Base-by-base conservation (phyloP, 129 eudicot species). In the sunflower (Helianthus annuus) region DNA sequence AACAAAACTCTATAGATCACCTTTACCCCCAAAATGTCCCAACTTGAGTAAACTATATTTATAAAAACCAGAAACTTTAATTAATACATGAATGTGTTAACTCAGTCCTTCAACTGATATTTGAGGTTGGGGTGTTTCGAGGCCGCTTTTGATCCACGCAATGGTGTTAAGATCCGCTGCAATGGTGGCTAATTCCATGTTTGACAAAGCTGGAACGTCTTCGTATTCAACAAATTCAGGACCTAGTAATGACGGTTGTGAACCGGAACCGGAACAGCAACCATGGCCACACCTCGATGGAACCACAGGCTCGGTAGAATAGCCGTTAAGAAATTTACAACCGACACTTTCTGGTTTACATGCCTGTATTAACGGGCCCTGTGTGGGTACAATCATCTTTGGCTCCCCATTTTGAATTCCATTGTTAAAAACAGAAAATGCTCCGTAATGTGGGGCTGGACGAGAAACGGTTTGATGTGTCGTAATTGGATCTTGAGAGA, bases 131-230 rank as follows among this genome's bases (percentile, higher is more conserved):
- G 48, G 49, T n/a, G 64, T 80, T 64, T 82, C 88, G 3, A 92
- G 85, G 42, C 94, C 94, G 42, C 94, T 92, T 83, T 79, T 92
- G 32, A 89, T 89, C 94, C 96, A 88, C 7, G 96, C 82, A 42
- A 91, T 86, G 59, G 77, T 80, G 81, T 79, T 88, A 29, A 91
- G 69, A 79, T 91, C 97, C 5, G 84, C 68, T 38, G 90, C 96
- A 42, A 91, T 74, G 44, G 84, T 39, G 12, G 88, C 85, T 55
- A 91, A 74, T 66, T 88, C 92, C 44, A 67, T 81, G 54, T 83
- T 84, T 24, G 88, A 61, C 8, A 82, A 61, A 22, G 86, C 70
- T 12, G 90, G 80, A 51, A 73, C 74, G 55, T 88, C 97, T 66
- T 91, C 88, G 64, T 85, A 88, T 7, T 88, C 96, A 44, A 89